Evolutionary conservation across 129 eudicot genomes (phyloP).

Genomic region (Centrapalus pauciflorus): DNA sequence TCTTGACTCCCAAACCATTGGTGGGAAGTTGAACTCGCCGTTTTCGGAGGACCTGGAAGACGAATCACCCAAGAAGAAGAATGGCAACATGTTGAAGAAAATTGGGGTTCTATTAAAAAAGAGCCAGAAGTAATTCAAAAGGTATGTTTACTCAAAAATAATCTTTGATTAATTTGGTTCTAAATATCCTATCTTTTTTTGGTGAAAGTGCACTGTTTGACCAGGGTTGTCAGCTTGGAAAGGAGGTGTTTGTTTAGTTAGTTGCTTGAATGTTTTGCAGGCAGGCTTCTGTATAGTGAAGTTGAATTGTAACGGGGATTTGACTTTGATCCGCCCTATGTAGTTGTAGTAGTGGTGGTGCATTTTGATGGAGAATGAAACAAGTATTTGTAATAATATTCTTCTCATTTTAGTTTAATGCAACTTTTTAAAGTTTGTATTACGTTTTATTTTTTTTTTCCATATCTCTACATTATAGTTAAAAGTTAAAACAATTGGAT

Average conservation of each 20-base stretch:
- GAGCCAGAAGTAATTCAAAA: constrained; percentile 53
- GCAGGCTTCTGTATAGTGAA: constrained; percentile 28
- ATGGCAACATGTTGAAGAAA: constrained; percentile 81
- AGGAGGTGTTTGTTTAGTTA: constrained; percentile 16
- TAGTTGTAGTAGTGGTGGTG: constrained; percentile 6
- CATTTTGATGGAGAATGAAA: constrained; percentile 27
- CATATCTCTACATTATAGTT: too few relatives aligned
- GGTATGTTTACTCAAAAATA: constrained; percentile 4
- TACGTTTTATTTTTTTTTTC: too few relatives aligned
- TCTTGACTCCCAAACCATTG: constrained; percentile 54
- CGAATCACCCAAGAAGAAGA: constrained; percentile 75
- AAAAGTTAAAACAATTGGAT: too few relatives aligned
- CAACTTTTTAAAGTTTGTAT: too few relatives aligned
- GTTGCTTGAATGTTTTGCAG: not conserved
- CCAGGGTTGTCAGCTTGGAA: constrained; percentile 27
- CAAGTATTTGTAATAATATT: constrained; percentile 33
- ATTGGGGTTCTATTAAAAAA: constrained; percentile 74
- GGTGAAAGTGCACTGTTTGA: not conserved
- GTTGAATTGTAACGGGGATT: constrained; percentile 4
- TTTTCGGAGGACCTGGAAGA: constrained; percentile 69
- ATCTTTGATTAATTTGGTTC: not conserved
- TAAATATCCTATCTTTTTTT: not conserved
- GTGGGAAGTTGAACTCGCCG: constrained; percentile 59
- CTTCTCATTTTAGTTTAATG: constrained; percentile 10
- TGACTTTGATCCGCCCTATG: constrained; percentile 15